A percentile compares a stretch with the other conserved stretches of the same genome.
These are phyloP conservation scores for Funneliformis caledonium DNA, from an alignment of 371 early-diverging fungal genomes.

Conservation along the genomic window DNA sequence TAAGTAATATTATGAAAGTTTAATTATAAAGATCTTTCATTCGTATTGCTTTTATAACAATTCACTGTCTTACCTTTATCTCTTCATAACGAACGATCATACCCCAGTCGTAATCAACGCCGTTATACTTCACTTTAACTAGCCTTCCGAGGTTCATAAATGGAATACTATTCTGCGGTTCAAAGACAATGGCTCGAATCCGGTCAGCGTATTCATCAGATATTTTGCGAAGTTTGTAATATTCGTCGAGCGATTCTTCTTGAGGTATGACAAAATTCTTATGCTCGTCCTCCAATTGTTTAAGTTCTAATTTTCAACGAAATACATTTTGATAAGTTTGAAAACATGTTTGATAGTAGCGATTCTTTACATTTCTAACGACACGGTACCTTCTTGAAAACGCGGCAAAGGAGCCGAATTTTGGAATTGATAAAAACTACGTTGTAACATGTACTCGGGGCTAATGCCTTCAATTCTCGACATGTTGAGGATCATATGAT, in stretches of 20 bases:
- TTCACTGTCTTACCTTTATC: not conserved
- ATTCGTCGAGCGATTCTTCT: slow-evolving; percentile 72
- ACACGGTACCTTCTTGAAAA: slow-evolving; percentile 56
- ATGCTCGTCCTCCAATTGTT: slow-evolving; percentile 62
- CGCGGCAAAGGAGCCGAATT: slow-evolving; percentile 85
- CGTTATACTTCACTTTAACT: slow-evolving; percentile 67
- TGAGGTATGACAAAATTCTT: slow-evolving; percentile 63
- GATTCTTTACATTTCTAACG: not conserved
- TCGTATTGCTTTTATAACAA: not conserved
- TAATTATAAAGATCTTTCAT: not conserved
- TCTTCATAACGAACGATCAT: slow-evolving; percentile 65
- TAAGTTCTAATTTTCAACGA: slow-evolving; percentile 47
- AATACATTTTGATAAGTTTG: slow-evolving; percentile 10
- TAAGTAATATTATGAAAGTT: not conserved
- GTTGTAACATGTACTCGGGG: slow-evolving; percentile 94
- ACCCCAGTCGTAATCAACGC: slow-evolving; percentile 94
- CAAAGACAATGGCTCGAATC: slow-evolving; percentile 75
- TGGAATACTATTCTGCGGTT: slow-evolving; percentile 78
- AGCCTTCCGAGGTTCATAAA: slow-evolving; percentile 92
- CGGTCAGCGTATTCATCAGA: slow-evolving; percentile 69
- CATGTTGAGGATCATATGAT: slow-evolving; percentile 99
- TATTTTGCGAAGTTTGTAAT: slow-evolving; percentile 80
- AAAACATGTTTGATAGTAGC: not conserved
- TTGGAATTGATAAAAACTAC: slow-evolving; percentile 98
- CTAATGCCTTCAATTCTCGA: slow-evolving; percentile 96